phyloP scores from a whole-genome alignment of 177 flowering plant genomes.

The Vitis hybrid region DNA sequence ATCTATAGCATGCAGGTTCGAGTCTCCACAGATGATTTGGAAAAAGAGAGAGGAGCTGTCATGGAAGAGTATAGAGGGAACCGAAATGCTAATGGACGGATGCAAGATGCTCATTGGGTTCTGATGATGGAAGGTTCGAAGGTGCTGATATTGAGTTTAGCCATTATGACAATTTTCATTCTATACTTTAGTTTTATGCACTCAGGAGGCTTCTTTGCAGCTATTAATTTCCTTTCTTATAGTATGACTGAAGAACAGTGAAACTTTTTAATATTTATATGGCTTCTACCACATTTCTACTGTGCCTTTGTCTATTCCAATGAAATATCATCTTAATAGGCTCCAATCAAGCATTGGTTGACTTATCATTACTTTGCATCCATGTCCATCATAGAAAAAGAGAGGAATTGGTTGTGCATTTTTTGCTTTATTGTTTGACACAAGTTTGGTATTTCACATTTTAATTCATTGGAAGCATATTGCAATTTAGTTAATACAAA shows the following conservation, averaged over 20 bases:
- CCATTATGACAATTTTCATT: not conserved
- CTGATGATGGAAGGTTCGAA: conserved; percentile 95
- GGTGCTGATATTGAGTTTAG: conserved; percentile 37
- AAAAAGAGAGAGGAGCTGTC: conserved; percentile 95
- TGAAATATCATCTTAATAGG: too few relatives aligned
- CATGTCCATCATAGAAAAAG: not conserved
- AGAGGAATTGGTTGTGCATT: not conserved
- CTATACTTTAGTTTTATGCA: not conserved
- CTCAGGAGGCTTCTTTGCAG: not conserved
- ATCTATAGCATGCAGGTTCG: conserved; percentile 52
- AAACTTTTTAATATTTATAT: not conserved
- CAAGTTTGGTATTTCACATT: not conserved
- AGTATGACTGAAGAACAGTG: not conserved
- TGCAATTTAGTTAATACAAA: not conserved
- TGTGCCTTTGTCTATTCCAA: not conserved
- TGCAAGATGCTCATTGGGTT: conserved; percentile 95
- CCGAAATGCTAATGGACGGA: conserved; percentile 84
- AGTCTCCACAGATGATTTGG: conserved; percentile 77
- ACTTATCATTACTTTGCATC: not conserved
- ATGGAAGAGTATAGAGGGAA: conserved; percentile 89
- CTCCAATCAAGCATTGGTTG: too few relatives aligned
- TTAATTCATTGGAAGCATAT: not conserved
- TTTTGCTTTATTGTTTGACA: not conserved
- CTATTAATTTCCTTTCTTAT: not conserved
- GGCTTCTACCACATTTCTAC: not conserved